A percentile compares a stretch with the other conserved stretches of the same genome.
phyloP scores from a whole-genome alignment of 1,284 basidiomycete species.

The Ceratobasidium sp. region DNA sequence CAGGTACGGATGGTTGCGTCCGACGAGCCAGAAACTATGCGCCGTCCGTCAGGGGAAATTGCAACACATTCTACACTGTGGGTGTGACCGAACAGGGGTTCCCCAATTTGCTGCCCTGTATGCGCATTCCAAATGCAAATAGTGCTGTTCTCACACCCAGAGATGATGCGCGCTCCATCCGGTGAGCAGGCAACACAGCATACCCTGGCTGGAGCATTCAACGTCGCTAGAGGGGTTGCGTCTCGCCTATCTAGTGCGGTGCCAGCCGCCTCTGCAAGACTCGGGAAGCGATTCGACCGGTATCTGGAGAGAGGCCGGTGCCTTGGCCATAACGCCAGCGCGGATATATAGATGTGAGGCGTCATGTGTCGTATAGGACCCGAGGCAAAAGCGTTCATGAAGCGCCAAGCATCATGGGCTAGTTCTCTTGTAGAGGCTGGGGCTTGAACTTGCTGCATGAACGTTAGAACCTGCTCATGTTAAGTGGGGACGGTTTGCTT shows the following conservation, averaged over 20 bases:
- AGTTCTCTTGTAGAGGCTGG: not conserved
- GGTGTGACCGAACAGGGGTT: not conserved
- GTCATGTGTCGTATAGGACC: slow-evolving; percentile 8
- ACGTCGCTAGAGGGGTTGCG: not conserved
- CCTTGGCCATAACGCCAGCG: slow-evolving; percentile 29
- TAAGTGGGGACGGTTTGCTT: too few species aligned
- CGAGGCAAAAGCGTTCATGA: not conserved
- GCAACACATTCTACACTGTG: not conserved
- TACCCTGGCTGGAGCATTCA: not conserved
- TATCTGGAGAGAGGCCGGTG: not conserved
- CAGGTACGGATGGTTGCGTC: slow-evolving; percentile 39
- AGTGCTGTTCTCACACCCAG: not conserved
- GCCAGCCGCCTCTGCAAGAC: not conserved
- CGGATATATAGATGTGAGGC: slow-evolving; percentile 46
- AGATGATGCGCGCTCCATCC: not conserved
- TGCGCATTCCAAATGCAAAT: slow-evolving; percentile 18
- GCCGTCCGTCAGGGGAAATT: slow-evolving; percentile 34
- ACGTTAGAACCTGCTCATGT: too few species aligned
- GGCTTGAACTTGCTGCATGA: too few species aligned
- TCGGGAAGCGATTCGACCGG: not conserved
- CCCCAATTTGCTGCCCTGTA: not conserved
- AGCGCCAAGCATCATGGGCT: not conserved
- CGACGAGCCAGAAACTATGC: slow-evolving; percentile 17
- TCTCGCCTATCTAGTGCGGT: not conserved
- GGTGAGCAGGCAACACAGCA: not conserved